Evolutionary conservation across 2,329 filamentous ascomycete species (phyloP), one percentile per base, ranked within the genome.

Genomic region (Pestalotiopsis sp.): DNA sequence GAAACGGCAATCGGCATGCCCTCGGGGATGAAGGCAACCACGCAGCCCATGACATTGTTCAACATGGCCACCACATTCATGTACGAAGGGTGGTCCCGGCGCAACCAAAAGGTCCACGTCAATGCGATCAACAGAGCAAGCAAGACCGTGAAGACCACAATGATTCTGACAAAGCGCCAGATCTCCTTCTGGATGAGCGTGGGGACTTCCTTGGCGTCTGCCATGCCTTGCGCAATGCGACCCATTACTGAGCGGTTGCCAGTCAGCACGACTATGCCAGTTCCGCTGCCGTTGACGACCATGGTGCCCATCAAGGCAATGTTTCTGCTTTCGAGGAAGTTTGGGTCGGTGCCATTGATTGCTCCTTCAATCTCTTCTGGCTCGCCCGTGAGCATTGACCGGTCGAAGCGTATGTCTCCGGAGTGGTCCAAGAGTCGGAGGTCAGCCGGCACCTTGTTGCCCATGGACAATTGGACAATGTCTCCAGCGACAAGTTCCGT

Each of bases 381-480:
- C 38, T 84, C 82, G 31, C 82, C 82, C 0, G 82, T 84, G 27
- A 84, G 75, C 25, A 83, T 76, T 1, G 81, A 77, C 1, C 81
- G 74, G 45, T 84, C 82, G 67, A 84, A 83, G 1, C 80, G 80
- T 56, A 83, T 76, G 31, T 83, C 82, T 0, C 80, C 81, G 7
- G 82, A 83, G 68, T 80, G 79, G 6, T 73, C 75, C 2, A 83
- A 69, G 39, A 84, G 75, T n/a, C 84, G 80, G 36, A 85, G 69
- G 71, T 86, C 84, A 4, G 83, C 84, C 0, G 84, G 83, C 4
- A 86, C 82, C 7, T 84, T 85, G 73, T 85, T 82, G 4, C 84
- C 84, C 1, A 83, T 82, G 65, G 80, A 78, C 12, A 86, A 74
- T 11, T 83, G 79, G 6, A 86, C 79, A 25, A 86, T 74, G 68